Base-by-base conservation (phyloP, 805 yeast genomes). In the Lachancea dasiensis region DNA sequence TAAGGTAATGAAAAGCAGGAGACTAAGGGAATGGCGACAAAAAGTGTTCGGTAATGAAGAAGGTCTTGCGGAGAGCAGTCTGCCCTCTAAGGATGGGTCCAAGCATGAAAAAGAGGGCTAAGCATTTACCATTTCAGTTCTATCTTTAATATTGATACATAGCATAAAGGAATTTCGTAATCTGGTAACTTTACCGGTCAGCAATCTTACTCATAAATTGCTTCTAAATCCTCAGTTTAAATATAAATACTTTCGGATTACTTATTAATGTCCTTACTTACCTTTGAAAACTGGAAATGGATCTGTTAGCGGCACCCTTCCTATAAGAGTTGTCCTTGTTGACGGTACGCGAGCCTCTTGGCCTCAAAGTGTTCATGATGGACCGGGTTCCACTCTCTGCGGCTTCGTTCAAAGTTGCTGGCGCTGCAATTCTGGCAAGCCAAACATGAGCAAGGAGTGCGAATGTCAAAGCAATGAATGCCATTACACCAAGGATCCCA, bases 11-110 rank as follows among this genome's bases (percentile, higher is more conserved):
- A 92, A 90, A 70, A 77, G 79, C 65, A 83, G 75, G 62, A 73
- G 92, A 51, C 63, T 92, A 43, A 74, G 81, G 46, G 92, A 87
- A 49, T 92, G 98, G 98, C 78, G 95, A 62, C 75, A 80, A 60
- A 77, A 77, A 40, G 86, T 81, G 2, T 90, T 90, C 64, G 75
- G 76, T 32, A 68, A 69, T 43, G 79, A 76, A 44, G 70, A 75
- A 13, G 80, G 78, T 8, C 61, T 64, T 17, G 54, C 50, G 22
- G 50, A 35, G 9, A 49, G 42, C 21, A n/a, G n/a, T n/a, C n/a
- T n/a, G n/a, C n/a, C n/a, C n/a, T n/a, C n/a, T n/a, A n/a, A n/a
- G n/a, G n/a, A n/a, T n/a, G n/a, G n/a, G n/a, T n/a, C n/a, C n/a
- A n/a, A n/a, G n/a, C n/a, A 31, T 31, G 7, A 25, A 30, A 13